Conservation (phyloP, 768 basidiomycete species). For the Fistulinella prunicolor region DNA sequence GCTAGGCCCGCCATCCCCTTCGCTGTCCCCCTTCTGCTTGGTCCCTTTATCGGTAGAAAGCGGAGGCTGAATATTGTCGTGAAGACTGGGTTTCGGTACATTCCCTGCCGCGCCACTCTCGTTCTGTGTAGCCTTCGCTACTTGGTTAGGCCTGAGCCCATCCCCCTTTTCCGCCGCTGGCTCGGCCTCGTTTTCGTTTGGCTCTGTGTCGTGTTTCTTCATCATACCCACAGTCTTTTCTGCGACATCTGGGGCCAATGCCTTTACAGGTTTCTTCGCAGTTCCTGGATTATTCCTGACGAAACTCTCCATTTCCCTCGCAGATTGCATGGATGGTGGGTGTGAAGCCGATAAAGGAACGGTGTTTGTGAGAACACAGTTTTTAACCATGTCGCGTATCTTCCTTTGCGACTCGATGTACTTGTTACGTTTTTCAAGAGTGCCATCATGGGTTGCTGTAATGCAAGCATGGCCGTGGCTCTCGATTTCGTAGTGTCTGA, state of each 20-base stretch:
- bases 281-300: slow-evolving; percentile 16
- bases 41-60: no score
- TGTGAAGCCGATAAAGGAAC: slow-evolving; percentile 15
- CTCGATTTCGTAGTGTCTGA: slow-evolving; percentile 23
- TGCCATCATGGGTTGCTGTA: slow-evolving; percentile 25
- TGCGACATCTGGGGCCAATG: slow-evolving; percentile 26
- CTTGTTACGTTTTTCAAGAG: slow-evolving; percentile 17
- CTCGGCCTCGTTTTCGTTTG: neutral
- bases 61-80: neutral
- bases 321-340: slow-evolving; percentile 17
- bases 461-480: slow-evolving; percentile 33
- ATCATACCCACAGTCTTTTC: slow-evolving; percentile 23
- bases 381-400: slow-evolving; percentile 19
- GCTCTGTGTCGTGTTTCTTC: slow-evolving; percentile 6
- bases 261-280: slow-evolving; percentile 15
- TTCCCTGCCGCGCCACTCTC: neutral
- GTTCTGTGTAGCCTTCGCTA: neutral
- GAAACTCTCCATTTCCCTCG: slow-evolving; percentile 11
- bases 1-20: no score
- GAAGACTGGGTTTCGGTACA: neutral
- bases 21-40: no score
- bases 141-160: neutral
- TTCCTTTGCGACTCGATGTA: slow-evolving; percentile 21
- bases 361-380: slow-evolving; percentile 9
- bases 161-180: neutral